Evolutionary conservation across 2,329 filamentous ascomycete species (phyloP), one percentile per base, ranked within the genome.

Genomic region (Tolypocladium tropicale): DNA sequence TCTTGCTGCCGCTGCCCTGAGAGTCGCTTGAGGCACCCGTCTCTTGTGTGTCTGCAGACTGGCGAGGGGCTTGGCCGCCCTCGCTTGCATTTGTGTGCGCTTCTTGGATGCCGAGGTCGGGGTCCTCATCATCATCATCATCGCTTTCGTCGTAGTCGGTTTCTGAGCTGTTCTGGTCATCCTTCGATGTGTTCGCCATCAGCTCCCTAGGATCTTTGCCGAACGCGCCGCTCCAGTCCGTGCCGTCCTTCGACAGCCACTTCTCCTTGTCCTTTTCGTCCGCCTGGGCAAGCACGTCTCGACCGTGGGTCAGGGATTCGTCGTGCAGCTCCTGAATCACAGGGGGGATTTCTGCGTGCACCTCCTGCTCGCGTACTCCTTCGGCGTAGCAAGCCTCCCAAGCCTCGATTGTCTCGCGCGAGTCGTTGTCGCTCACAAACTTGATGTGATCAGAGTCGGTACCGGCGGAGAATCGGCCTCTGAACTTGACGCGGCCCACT

Each of bases 371-470:
- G 2, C 94, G 84, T 0, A 96, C 89, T 14, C 93, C 93, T 70
- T 97, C 92, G 0, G 90, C 84, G 43, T 88, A 83, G 68, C 93
- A 96, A 0, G 91, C 89, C 70, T 96, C 91, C 90, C 92, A 97
- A 0, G 88, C 89, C 73, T 97, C 93, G 61, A 90, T 95, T 0
- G 92, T 96, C 75, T 97, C 94, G 34, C 93, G 86, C 1, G 88
- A 86, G 67, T 95, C 85, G 65, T 95, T 96, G 70, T 95, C 89
- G 52, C 84, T 82, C 25, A 96, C 85, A 63, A 96, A 96, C 1
- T 78, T 79, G 61, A 89, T 81, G 67, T 97, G 94, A 21, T 90
- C 88, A 55, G 89, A 84, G 68, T 96, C 92, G 52, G 90, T 95
- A 16, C 93, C 93, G 0, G 92, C 85, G 61, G 94, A 95, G 76